phyloP scores from a whole-genome alignment of 176 grass and related monocot genomes.

The Hsuehochloa calcarea region DNA sequence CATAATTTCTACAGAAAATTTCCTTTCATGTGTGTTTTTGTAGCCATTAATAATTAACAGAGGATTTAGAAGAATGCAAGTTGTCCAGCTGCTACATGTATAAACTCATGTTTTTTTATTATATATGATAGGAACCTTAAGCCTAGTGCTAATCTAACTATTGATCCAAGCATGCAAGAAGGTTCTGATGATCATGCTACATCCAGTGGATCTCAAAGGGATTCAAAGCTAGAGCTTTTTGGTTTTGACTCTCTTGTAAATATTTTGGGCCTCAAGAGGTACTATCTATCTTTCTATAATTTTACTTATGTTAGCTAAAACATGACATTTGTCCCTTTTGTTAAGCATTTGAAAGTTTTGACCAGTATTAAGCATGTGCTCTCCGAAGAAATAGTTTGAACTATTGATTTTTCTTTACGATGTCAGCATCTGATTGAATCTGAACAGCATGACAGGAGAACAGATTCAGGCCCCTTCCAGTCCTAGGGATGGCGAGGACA shows the following conservation, averaged over 20 bases:
- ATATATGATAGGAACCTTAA: slow-evolving; percentile 64
- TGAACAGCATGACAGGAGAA: slow-evolving; percentile 97
- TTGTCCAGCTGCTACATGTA: slow-evolving; percentile 1
- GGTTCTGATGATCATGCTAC: slow-evolving; percentile 49
- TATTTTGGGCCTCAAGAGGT: slow-evolving; percentile 99
- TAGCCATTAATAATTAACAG: neutral
- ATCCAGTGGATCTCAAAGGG: slow-evolving; percentile 52
- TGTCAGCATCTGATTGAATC: slow-evolving; percentile 50
- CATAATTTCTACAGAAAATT: slow-evolving; percentile 16
- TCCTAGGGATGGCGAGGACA: slow-evolving; percentile 90
- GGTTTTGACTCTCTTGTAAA: slow-evolving; percentile 99
- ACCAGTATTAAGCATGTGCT: neutral
- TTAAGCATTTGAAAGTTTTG: slow-evolving; percentile 26
- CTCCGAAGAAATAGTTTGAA: slow-evolving; percentile 27
- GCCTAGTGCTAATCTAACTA: slow-evolving; percentile 44
- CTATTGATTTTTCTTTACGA: slow-evolving; percentile 25
- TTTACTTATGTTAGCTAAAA: slow-evolving; percentile 9
- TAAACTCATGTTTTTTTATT: slow-evolving; percentile 26
- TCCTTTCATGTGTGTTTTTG: neutral
- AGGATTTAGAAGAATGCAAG: neutral
- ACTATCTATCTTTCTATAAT: slow-evolving; percentile 13
- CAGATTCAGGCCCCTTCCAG: slow-evolving; percentile 78
- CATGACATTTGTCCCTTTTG: neutral
- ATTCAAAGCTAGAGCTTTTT: slow-evolving; percentile 98
- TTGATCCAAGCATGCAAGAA: slow-evolving; percentile 47